A percentile compares a stretch with the other conserved stretches of the same genome.
Evolutionary conservation across 768 basidiomycete genomes (phyloP).

Genomic region (Fibroporia radiculosa): DNA sequence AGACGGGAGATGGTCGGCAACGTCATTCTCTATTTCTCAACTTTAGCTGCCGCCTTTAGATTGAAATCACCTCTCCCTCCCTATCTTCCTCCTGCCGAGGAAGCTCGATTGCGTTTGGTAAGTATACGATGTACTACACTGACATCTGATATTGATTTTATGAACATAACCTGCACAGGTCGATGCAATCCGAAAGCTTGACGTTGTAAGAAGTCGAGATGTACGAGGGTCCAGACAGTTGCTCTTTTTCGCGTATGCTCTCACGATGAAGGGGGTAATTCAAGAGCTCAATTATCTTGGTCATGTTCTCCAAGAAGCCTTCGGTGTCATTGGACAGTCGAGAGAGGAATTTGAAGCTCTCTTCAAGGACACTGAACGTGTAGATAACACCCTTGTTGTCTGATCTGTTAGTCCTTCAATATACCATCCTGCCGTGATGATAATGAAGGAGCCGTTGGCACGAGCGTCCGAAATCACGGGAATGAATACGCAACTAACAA

Average conservation of each 20-base stretch:
- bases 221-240: constrained; percentile 79
- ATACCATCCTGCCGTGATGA: no score
- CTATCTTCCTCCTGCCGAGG: constrained; percentile 89
- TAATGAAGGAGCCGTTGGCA: no score
- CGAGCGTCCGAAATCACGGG: no score
- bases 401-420: no score
- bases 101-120: constrained; percentile 73
- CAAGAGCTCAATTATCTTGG: constrained; percentile 83
- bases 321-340: constrained; percentile 85
- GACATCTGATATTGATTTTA: background rate
- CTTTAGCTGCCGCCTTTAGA: constrained; percentile 69
- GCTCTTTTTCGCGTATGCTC: constrained; percentile 88
- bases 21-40: constrained; percentile 84
- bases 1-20: constrained; percentile 93
- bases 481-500: no score
- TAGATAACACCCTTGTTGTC: background rate
- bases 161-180: constrained; percentile 39
- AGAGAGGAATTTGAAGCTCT: constrained; percentile 77
- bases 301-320: constrained; percentile 73
- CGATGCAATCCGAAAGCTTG: constrained; percentile 71
- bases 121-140: constrained; percentile 17
- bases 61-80: constrained; percentile 93
- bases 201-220: constrained; percentile 82
- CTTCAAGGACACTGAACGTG: constrained; percentile 30
- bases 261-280: constrained; percentile 93